Evolutionary conservation across 345 rosid genomes (phyloP).

Genomic region (Ceriops tagal): DNA sequence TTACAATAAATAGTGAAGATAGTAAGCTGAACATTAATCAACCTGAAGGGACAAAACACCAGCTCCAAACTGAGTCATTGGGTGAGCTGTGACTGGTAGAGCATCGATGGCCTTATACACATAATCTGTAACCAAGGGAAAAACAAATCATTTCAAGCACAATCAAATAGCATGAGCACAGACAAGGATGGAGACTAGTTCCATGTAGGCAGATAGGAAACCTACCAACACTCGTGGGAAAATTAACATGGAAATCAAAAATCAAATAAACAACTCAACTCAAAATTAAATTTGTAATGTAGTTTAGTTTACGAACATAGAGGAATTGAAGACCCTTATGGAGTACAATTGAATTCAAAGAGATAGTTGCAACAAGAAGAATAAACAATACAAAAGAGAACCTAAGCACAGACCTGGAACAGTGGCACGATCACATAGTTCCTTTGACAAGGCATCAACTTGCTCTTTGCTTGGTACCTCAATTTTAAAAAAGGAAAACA

Average conservation of each 20-base stretch:
- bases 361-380: not conserved
- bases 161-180: constrained; percentile 10
- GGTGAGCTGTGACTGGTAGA: constrained; percentile 84
- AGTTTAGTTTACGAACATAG: not conserved
- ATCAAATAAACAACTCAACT: not conserved
- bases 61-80: constrained; percentile 95
- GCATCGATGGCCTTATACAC: constrained; percentile 90
- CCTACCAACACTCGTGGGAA: not conserved
- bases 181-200: not conserved
- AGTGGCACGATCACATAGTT: constrained; percentile 70
- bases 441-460: constrained; percentile 78
- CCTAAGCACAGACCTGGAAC: constrained; percentile 67
- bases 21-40: constrained; percentile 12
- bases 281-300: not conserved
- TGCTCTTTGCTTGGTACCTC: constrained; percentile 85
- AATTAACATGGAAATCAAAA: not conserved
- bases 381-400: not conserved
- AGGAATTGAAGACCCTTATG: not conserved
- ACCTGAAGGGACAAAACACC: constrained; percentile 99
- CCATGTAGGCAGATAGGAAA: constrained; percentile 3
- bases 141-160: not conserved
- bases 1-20: not conserved
- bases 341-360: not conserved
- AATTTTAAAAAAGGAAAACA: constrained; percentile 7
- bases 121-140: constrained; percentile 52